These are phyloP conservation scores for Gomphus bonarii DNA, from an alignment of 1,284 basidiomycete species.

Conservation along the genomic window DNA sequence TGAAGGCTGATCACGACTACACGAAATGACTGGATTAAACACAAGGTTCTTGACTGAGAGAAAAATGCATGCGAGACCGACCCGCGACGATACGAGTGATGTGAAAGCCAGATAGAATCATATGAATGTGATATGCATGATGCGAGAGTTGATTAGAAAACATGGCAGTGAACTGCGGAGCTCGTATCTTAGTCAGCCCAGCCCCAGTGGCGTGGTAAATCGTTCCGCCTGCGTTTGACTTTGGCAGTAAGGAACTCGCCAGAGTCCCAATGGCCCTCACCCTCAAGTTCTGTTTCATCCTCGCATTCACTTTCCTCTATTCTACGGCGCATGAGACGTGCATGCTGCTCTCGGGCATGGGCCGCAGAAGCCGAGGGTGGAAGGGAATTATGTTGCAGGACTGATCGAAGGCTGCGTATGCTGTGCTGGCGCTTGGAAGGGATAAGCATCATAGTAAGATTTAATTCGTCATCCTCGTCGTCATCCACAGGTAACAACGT, in stretches of 20 bases:
- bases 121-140: background rate
- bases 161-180: background rate
- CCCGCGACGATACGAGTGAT: background rate
- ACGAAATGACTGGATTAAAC: background rate
- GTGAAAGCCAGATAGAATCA: background rate
- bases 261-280: slow-evolving; percentile 2
- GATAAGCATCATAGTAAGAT: slow-evolving; percentile 50
- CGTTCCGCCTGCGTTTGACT: background rate
- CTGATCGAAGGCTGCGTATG: slow-evolving; percentile 51
- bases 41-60: background rate
- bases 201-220: background rate
- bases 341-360: background rate
- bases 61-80: background rate
- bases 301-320: background rate
- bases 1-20: background rate
- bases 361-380: background rate
- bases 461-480: slow-evolving; percentile 17
- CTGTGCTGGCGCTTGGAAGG: slow-evolving; percentile 62
- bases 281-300: background rate
- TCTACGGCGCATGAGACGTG: background rate
- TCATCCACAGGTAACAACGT: slow-evolving; percentile 7
- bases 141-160: background rate
- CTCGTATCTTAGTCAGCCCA: background rate
- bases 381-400: slow-evolving; percentile 24
- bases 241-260: background rate